Base-by-base conservation (phyloP, 176 grass and related monocot genomes). In the Typha latifolia region DNA sequence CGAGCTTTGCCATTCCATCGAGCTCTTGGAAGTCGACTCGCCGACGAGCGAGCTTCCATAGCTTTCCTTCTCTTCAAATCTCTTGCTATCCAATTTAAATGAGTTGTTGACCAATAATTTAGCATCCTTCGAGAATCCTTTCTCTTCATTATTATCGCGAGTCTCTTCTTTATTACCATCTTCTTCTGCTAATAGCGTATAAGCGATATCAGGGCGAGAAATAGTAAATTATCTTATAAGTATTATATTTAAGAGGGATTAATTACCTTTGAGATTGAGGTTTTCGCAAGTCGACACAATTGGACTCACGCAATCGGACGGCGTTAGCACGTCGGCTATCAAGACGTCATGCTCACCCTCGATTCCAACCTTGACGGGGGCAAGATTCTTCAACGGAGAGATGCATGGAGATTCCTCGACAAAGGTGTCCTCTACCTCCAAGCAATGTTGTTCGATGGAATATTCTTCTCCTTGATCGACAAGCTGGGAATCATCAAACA, bases 11-110 rank as follows among this genome's bases (percentile, higher is more conserved):
- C 94, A 99, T 57, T 99, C 94, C 78, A 89, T 79, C 4, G 94
- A 99, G 83, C 83, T 99, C 85, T 99, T 99, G 19, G 94, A 99
- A 64, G 94, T 93, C 27, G 94, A 93, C 64, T 93, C 89, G 24
- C 94, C 85, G n/a, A 89, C 82, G 66, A 89, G 78, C 24, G 74
- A 77, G 29, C 53, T 72, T 26, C 73, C 69, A 29, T 79, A 76
- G 31, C 57, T 82, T 3, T 62, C 69, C 12, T 77, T 62, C 19
- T 71, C 71, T 0, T 56, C 31, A 16, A 80, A 31, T 49, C 74
- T 71, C 50, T 59, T 96, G 16, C 56, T 72, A 51, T 85, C 79
- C 1, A 62, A 74, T 15, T 78, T 15, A 31, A 43, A 48, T 15
- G 34, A 32, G 52, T 26, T 70, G 68, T 59, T 76, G 19, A 69